Evolutionary conservation across 192 early-diverging fungal genomes (phyloP), one percentile per base, ranked within the genome.

Genomic region (Backusella westeae): DNA sequence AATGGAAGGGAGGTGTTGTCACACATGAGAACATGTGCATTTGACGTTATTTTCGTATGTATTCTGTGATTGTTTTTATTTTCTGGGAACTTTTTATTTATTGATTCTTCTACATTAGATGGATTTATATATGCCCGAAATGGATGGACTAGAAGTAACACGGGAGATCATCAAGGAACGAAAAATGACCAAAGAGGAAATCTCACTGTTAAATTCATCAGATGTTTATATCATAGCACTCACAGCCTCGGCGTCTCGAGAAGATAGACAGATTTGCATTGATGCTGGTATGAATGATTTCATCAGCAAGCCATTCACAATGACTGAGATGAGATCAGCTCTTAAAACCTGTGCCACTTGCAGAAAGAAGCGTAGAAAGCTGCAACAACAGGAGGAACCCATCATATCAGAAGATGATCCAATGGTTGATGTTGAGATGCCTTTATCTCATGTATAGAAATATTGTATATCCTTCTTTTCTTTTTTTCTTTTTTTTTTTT

Each of bases 271-370:
- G 46, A 84, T 81, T 17, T 88, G 87, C 70, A 85, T 86, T 65
- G 83, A 85, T 26, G 87, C 87, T 1, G 87, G 87, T 0, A 86
- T 88, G 87, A 84, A 88, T 38, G 87, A 86, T 39, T 88, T 83
- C 52, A 86, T 88, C 69, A 81, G 78, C 26, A 88, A 88, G 63
- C 87, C 87, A 0, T 86, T 87, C 69, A 85, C 79, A 1, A 75
- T 83, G 69, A 36, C 81, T 39, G 86, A 87, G 56, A 85, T 87
- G 86, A 84, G 84, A 53, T 38, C 72, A n/a, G 42, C 77, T 4
- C 53, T 82, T 9, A 75, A 82, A 17, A 79, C 69, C 4, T 82
- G 75, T 56, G 73, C 67, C 4, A 71, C 38, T 42, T 71, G 76
- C 15, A 36, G 70, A 41, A 71, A 71, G 39, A 71, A 71, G 26